Evolutionary conservation across 2,329 filamentous ascomycete species (phyloP), one percentile per base, ranked within the genome.

Genomic region (Fusarium clavum): DNA sequence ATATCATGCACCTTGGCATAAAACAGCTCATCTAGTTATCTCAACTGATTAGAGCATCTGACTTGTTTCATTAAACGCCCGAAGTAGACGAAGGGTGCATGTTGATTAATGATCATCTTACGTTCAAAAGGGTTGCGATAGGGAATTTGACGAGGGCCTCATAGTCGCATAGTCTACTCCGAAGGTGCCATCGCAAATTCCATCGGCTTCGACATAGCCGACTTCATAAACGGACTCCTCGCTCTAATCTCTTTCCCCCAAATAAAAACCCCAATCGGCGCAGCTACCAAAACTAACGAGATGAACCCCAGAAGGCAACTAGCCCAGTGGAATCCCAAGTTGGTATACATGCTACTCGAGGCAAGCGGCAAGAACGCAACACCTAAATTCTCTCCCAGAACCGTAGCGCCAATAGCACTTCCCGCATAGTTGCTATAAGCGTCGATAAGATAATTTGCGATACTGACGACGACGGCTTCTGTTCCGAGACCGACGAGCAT

Each of bases 321-420:
- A 2, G 66, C 67, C 67, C 67, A 70, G 3, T 70, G 67, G 4
- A 70, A 70, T 24, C 67, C 67, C 22, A 70, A 6, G 2, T 70
- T 63, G 3, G 66, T 67, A 10, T 70, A 70, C 54, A 70, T 67
- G 2, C 62, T 70, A 10, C 54, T 66, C 3, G 67, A 66, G 32
- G 67, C 67, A 25, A 70, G 43, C 1, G 67, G 67, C 2, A 70
- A 8, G n/a, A 70, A 70, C 0, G 66, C 67, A 10, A 70, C 63
- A 3, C 62, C 57, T 22, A 70, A 13, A 20, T 70, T 70, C 16
- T 70, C 67, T 2, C 67, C 67, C 3, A 70, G 2, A 0, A 70
- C 34, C 2, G 62, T 62, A 7, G 67, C 67, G 0, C 61, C 67
- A 3, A 70, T 70, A 4, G 67, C 67, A 6, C 67, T 70, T 1